phyloP scores from a whole-genome alignment of 192 early-diverging fungal genomes.

The Irineochytrium annulatum region DNA sequence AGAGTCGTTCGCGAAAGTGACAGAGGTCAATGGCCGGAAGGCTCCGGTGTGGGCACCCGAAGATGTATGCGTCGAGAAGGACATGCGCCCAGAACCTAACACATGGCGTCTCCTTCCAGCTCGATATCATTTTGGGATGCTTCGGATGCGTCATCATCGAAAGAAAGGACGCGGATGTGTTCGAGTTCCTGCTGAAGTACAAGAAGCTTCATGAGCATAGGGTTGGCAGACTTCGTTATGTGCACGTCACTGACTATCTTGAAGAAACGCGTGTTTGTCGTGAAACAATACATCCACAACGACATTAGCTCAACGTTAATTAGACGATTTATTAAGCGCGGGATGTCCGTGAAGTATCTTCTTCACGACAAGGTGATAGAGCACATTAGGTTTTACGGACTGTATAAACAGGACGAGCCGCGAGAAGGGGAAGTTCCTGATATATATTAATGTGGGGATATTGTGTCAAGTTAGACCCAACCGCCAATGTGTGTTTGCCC shows the following conservation, averaged over 20 bases:
- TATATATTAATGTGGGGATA: no score
- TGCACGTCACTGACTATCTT: background rate
- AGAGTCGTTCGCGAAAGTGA: constrained; percentile 74
- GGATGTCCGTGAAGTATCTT: constrained; percentile 93
- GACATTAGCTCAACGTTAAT: constrained; percentile 98
- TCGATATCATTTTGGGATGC: constrained; percentile 82
- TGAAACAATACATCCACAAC: constrained; percentile 96
- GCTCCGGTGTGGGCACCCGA: constrained; percentile 28
- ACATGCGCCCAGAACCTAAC: background rate
- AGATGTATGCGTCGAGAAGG: constrained; percentile 76
- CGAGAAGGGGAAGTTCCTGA: no score
- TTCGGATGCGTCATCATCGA: constrained; percentile 96
- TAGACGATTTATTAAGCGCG: constrained; percentile 86
- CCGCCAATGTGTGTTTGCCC: no score
- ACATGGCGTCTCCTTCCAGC: constrained; percentile 34
- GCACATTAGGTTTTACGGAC: constrained; percentile 75
- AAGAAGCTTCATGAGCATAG: constrained; percentile 86
- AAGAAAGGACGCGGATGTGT: constrained; percentile 88
- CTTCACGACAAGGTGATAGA: constrained; percentile 87
- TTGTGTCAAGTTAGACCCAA: no score
- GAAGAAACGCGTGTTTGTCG: constrained; percentile 75
- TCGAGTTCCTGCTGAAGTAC: constrained; percentile 85
- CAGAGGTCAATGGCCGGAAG: constrained; percentile 19
- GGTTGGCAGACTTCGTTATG: constrained; percentile 40
- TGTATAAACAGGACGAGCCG: constrained; percentile 55